A percentile compares a stretch with the other conserved stretches of the same genome.
phyloP scores from a whole-genome alignment of 225 moss, liverwort and hornwort genomes.

The Pleurozium schreberi region DNA sequence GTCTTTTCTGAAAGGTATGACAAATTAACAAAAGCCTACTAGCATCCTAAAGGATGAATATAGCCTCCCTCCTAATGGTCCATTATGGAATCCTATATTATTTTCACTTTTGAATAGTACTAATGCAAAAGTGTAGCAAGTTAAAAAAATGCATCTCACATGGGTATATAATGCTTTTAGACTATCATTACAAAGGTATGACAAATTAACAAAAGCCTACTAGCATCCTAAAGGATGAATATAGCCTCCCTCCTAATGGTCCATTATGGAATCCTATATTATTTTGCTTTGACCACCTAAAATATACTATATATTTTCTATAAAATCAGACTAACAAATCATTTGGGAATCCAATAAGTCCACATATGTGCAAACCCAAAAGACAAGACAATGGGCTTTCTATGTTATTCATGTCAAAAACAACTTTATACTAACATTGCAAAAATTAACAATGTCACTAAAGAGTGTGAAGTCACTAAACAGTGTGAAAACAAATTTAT shows the following conservation, averaged over 20 bases:
- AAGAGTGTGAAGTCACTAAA: not conserved
- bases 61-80: too few relatives aligned
- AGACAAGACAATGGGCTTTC: not conserved
- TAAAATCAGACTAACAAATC: not conserved
- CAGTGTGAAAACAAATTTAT: not conserved
- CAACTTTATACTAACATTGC: accelerated
- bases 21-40: too few relatives aligned
- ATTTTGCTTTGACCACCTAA: not conserved
- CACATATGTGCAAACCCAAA: not conserved
- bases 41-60: too few relatives aligned
- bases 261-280: not conserved
- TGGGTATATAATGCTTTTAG: too few relatives aligned
- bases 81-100: too few relatives aligned
- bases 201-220: not conserved
- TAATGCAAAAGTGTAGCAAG: not conserved
- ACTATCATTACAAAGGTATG: not conserved
- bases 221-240: not conserved
- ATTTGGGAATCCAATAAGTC: not conserved
- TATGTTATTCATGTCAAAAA: not conserved
- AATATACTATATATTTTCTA: not conserved
- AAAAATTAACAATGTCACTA: not conserved
- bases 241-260: too few relatives aligned
- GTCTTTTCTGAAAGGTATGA: slow-evolving; percentile 11
- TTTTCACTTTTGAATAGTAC: not conserved
- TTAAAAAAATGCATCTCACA: not conserved